Conservation (phyloP, 225 moss, liverwort and hornwort species). For the Marchantia polymorpha region DNA sequence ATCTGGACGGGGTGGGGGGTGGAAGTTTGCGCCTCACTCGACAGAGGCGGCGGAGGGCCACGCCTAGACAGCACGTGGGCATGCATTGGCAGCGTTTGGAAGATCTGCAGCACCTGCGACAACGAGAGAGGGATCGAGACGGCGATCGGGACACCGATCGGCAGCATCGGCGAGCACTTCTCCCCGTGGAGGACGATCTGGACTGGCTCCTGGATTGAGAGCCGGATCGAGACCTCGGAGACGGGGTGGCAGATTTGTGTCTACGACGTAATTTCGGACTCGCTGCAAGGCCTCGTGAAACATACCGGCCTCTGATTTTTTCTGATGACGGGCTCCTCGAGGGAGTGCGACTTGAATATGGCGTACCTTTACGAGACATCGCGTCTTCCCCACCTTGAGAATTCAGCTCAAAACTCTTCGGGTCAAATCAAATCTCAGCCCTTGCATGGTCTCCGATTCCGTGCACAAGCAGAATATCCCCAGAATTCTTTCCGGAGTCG, state of each 20-base stretch:
- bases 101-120: conserved; percentile 3
- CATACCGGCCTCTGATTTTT: not conserved
- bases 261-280: not conserved
- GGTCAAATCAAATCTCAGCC: not conserved
- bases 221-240: not conserved
- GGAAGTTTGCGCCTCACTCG: not conserved
- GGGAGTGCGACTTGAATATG: conserved; percentile 9
- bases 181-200: not conserved
- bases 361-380: conserved; percentile 17
- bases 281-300: not conserved
- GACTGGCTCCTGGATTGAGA: conserved; percentile 12
- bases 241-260: not conserved
- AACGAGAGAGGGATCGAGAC: not conserved
- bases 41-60: not conserved
- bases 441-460: not conserved
- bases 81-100: not conserved
- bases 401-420: not conserved
- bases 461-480: not conserved
- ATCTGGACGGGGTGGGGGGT: not conserved
- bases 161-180: not conserved
- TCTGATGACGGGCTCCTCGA: not conserved
- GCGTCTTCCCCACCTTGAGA: not conserved
- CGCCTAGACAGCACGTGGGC: not conserved
- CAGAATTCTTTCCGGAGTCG: not conserved
- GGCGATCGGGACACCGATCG: not conserved